Conservation (phyloP, 768 basidiomycete genomes). For the Macrolepiota dolichaula region DNA sequence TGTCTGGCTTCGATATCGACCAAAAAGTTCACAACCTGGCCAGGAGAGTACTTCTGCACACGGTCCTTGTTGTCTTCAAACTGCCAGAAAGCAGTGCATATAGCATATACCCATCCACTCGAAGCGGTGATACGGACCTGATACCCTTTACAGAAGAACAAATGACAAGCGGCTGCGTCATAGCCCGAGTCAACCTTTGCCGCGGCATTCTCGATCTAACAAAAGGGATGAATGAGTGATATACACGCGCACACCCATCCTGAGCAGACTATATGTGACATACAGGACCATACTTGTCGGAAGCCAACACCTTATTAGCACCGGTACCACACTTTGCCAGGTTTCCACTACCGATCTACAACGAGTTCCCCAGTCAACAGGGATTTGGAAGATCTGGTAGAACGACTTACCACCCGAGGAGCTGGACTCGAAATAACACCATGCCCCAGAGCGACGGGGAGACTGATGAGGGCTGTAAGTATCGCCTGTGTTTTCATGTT, state of each 20-base stretch:
- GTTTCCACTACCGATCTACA: constrained; percentile 26
- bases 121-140: constrained; percentile 17
- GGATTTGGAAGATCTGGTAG: not conserved
- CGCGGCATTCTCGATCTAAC: constrained; percentile 29
- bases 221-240: not conserved
- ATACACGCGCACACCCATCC: not conserved
- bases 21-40: constrained; percentile 26
- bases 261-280: constrained; percentile 8
- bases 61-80: constrained; percentile 28
- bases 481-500: not conserved
- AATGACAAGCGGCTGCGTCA: constrained; percentile 28
- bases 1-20: constrained; percentile 32
- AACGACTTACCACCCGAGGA: constrained; percentile 22
- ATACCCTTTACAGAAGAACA: constrained; percentile 31
- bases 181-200: constrained; percentile 25
- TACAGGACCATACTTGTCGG: constrained; percentile 29
- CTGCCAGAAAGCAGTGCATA: constrained; percentile 13
- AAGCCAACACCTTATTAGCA: constrained; percentile 23
- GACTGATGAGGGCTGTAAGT: constrained; percentile 3
- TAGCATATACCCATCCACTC: not conserved
- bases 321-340: constrained; percentile 28
- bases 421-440: constrained; percentile 26
- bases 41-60: constrained; percentile 24
- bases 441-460: constrained; percentile 19
- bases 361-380: not conserved